Base-by-base conservation (phyloP, 176 grass and related monocot genomes). In the Triticum dicoccoides region DNA sequence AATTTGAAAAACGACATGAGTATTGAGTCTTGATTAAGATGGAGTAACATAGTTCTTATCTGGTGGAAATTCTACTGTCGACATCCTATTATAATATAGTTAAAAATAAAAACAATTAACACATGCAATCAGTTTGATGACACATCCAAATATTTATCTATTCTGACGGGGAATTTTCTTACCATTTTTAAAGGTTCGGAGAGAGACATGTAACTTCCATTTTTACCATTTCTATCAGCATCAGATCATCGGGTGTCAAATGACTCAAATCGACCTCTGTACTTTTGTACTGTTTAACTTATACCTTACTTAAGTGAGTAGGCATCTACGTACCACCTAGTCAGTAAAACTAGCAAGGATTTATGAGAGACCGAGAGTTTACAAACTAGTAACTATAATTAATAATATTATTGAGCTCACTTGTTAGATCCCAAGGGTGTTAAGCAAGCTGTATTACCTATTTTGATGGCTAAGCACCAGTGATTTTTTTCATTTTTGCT, bases 281-380 rank as follows among this genome's bases (percentile, higher is more conserved):
- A 85, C 25, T 30, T 25, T 30, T 63, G 20, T 76, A 65, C 25
- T 65, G 11, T 83, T 65, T 7, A n/a, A 32, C 62, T 89, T 56
- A 76, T 56, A 76, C 3, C 78, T 15, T 61, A 13, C 5, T 13
- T 56, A 63, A 71, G 18, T 3, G 45, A 76, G 7, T 34, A 44
- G 17, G 44, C 2, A 4, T 42, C 15, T 83, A 74, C 0, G 6
- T 29, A 47, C 72, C 27, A 75, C 7, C 11, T 49, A 65, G 27
- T 33, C 7, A 11, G 27, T 84, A 63, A 65, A 84, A 76, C 18
- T 15, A 64, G n/a, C 17, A 75, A 74, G 6, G 14, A n/a, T 11
- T 84, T 14, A 63, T 44, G 24, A 61, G 47, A 21, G 37, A n/a
- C 29, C 30, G 5, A 41, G 66, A 21, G 37, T 44, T 44, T 39